Evolutionary conservation across 2,329 filamentous ascomycete genomes (phyloP).

Genomic region (Penicillium sp.): DNA sequence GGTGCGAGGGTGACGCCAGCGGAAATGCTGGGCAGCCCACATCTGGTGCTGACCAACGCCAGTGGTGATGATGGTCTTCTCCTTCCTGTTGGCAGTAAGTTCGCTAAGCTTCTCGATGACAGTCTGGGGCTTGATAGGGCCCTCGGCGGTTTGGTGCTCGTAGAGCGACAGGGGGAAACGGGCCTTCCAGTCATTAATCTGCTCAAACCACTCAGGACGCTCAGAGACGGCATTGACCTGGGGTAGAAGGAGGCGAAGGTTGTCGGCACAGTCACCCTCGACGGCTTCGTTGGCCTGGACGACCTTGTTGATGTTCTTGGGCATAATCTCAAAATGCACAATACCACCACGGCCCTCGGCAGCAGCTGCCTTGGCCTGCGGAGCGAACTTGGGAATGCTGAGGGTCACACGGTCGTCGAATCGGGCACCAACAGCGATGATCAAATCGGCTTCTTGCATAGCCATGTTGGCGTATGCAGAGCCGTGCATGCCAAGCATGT

Average conservation of each 20-base stretch:
- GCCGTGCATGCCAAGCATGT: constrained; percentile 99
- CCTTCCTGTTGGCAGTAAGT: constrained; percentile 73
- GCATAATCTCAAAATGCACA: constrained; percentile 96
- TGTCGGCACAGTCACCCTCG: constrained; percentile 83
- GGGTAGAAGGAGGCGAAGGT: constrained; percentile 72
- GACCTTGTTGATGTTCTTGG: constrained; percentile 99
- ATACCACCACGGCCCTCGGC: constrained; percentile 86
- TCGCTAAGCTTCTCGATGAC: constrained; percentile 88
- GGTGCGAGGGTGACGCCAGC: constrained; percentile 84
- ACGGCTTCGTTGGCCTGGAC: constrained; percentile 94
- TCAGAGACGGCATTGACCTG: constrained; percentile 63
- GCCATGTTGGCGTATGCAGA: constrained; percentile 97
- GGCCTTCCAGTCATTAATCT: constrained; percentile 87
- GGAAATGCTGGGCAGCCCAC: constrained; percentile 97
- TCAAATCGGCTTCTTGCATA: constrained; percentile 94
- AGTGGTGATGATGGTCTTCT: constrained; percentile 82
- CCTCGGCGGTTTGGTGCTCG: constrained; percentile 70
- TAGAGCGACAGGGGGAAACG: constrained; percentile 83
- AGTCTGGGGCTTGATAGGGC: constrained; percentile 89
- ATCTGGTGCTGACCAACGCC: constrained; percentile 98
- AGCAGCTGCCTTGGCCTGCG: constrained; percentile 79
- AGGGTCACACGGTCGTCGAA: constrained; percentile 95
- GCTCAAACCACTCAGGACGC: constrained; percentile 79
- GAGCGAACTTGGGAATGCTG: constrained; percentile 81
- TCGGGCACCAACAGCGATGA: constrained; percentile 87